A percentile compares a stretch with the other conserved stretches of the same genome.
Conservation (phyloP, 306 rosid genomes). For the Sechiopsis laciniata region DNA sequence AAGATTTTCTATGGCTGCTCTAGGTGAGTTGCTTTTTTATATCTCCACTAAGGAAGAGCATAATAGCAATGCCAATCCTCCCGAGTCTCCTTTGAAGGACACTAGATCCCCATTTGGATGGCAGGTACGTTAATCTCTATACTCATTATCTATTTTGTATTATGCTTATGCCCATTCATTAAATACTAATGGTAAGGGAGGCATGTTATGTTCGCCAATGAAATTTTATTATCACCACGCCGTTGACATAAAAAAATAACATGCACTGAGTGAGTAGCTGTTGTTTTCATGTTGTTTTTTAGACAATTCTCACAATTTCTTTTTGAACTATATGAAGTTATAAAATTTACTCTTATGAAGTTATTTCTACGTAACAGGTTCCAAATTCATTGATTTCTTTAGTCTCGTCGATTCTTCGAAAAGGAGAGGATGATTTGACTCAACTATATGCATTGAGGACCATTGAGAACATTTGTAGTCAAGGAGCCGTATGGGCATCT, state of each 20-base stretch:
- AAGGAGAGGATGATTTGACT: conserved; percentile 93
- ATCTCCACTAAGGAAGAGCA: conserved; percentile 83
- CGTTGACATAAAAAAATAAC: background rate
- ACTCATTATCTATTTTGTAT: conserved; percentile 21
- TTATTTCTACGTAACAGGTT: conserved; percentile 46
- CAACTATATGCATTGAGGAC: conserved; percentile 92
- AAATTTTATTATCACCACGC: background rate
- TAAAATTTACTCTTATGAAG: background rate
- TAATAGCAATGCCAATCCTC: conserved; percentile 50
- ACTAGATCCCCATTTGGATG: conserved; percentile 51
- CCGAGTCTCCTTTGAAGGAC: conserved; percentile 83
- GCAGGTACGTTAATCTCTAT: conserved; percentile 63
- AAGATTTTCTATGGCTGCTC: conserved; percentile 96
- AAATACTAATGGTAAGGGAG: background rate
- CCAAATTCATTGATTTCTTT: conserved; percentile 69
- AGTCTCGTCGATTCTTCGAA: conserved; percentile 73
- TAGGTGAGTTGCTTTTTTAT: conserved; percentile 88
- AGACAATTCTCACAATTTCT: background rate
- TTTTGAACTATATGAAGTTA: background rate
- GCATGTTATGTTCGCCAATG: background rate
- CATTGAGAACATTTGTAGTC: conserved; percentile 81
- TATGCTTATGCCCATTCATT: conserved; percentile 6
- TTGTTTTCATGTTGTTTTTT: background rate
- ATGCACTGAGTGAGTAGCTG: background rate
- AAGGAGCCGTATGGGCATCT: conserved; percentile 83